Percentiles rank a stretch among this genome's conserved stretches.
These are phyloP conservation scores for Lodderomyces orthopsilosis DNA, from an alignment of 1,139 yeast genomes.

Conservation along the genomic window DNA sequence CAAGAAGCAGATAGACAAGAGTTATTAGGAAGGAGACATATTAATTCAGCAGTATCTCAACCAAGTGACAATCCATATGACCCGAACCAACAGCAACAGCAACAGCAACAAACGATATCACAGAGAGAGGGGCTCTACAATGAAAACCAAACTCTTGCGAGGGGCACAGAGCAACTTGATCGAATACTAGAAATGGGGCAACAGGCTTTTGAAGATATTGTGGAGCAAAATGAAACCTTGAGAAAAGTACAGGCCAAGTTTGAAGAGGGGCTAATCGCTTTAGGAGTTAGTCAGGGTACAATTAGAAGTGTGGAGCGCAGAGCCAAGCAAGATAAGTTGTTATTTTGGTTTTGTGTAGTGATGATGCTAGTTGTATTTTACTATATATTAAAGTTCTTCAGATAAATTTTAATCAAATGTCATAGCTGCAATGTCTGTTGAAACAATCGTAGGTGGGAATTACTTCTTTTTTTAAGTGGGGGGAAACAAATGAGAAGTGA, in stretches of 20 bases:
- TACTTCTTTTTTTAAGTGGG: not conserved
- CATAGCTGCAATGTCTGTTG: not conserved
- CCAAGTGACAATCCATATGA: slow-evolving; percentile 64
- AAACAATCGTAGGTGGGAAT: no score
- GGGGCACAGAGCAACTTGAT: slow-evolving; percentile 82
- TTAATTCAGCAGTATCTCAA: slow-evolving; percentile 13
- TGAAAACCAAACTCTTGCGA: slow-evolving; percentile 62
- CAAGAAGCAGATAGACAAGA: slow-evolving; percentile 58
- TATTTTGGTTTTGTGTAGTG: slow-evolving; percentile 75
- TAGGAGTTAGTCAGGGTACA: slow-evolving; percentile 87
- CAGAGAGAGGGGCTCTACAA: slow-evolving; percentile 66
- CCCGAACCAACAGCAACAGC: slow-evolving; percentile 16
- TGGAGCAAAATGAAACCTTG: slow-evolving; percentile 77
- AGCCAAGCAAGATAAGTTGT: slow-evolving; percentile 85
- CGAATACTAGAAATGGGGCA: slow-evolving; percentile 89
- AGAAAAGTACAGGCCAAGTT: slow-evolving; percentile 62
- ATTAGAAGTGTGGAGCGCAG: slow-evolving; percentile 77
- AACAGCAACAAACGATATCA: slow-evolving; percentile 27
- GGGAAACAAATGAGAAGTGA: not conserved
- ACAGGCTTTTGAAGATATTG: slow-evolving; percentile 79
- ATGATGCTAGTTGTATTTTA: slow-evolving; percentile 67
- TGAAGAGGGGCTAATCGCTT: slow-evolving; percentile 67
- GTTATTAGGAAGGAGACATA: slow-evolving; percentile 54
- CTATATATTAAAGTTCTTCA: slow-evolving; percentile 63
- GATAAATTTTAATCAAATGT: slow-evolving; percentile 18